A percentile compares a stretch with the other conserved stretches of the same genome.
These are phyloP conservation scores for Hypoxylon sp. DNA, from an alignment of 2,329 filamentous ascomycete genomes.

Conservation along the genomic window DNA sequence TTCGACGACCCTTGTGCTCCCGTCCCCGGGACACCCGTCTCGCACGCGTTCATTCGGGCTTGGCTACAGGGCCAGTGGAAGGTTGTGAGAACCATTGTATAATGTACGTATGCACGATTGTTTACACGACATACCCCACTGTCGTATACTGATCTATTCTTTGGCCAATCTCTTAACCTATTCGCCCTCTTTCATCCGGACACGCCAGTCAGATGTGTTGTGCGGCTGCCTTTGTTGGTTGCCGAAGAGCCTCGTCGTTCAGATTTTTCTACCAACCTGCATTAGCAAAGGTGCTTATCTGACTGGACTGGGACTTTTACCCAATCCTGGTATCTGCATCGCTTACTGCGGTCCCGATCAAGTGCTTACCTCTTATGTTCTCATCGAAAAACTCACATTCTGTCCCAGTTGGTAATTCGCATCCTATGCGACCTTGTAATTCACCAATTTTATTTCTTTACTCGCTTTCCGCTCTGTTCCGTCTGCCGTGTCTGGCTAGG, in stretches of 20 bases:
- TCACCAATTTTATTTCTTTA: conserved; percentile 2
- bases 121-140: conserved; percentile 42
- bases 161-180: conserved; percentile 20
- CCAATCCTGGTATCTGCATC: conserved; percentile 26
- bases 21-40: conserved; percentile 27
- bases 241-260: conserved; percentile 40
- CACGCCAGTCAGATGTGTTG: conserved; percentile 22
- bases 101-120: conserved; percentile 41
- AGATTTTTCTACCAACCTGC: conserved; percentile 27
- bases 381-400: conserved; percentile 20
- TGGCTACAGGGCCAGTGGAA: conserved; percentile 31
- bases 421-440: conserved; percentile 21
- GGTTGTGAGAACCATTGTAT: conserved; percentile 26
- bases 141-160: conserved; percentile 38
- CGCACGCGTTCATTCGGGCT: conserved; percentile 37
- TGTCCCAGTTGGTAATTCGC: conserved; percentile 12
- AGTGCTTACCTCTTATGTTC: conserved; percentile 24
- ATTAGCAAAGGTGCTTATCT: conserved; percentile 7
- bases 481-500: conserved; percentile 1
- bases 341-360: conserved; percentile 37
- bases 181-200: conserved; percentile 21
- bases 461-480: not conserved
- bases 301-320: conserved; percentile 18
- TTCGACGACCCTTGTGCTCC: conserved; percentile 33
- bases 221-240: conserved; percentile 37